A percentile compares a stretch with the other conserved stretches of the same genome.
Evolutionary conservation across 305 asterid species (phyloP).

Genomic region (Solanum hybrid): DNA sequence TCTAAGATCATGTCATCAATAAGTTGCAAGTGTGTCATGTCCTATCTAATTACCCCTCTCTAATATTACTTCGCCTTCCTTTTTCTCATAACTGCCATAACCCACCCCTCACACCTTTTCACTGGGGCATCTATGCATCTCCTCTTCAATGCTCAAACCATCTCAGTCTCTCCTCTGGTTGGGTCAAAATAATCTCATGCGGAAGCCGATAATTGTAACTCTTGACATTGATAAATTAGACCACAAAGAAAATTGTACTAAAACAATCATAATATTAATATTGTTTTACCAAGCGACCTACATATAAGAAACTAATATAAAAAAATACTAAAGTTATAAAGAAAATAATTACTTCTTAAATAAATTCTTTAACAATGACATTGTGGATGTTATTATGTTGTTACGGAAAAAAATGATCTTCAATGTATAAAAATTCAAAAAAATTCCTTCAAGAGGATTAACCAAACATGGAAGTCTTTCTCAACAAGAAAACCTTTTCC

Average conservation of each 20-base stretch:
- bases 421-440: background rate
- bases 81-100: background rate
- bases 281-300: too few relatives aligned
- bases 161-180: background rate
- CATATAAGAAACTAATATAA: too few relatives aligned
- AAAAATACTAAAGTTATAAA: background rate
- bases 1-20: too few relatives aligned
- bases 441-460: too few relatives aligned
- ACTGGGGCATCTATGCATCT: background rate
- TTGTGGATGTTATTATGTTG: too few relatives aligned
- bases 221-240: background rate
- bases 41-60: background rate
- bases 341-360: too few relatives aligned
- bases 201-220: background rate
- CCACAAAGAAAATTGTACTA: background rate
- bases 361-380: too few relatives aligned
- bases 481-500: too few relatives aligned
- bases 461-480: too few relatives aligned
- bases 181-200: background rate
- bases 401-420: background rate
- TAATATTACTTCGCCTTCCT: background rate
- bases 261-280: too few relatives aligned
- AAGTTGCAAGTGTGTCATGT: background rate
- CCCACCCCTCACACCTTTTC: background rate
- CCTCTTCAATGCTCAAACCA: background rate